Evolutionary conservation across 2,329 filamentous ascomycete genomes (phyloP).

Genomic region (Colletotrichum higginsianum): DNA sequence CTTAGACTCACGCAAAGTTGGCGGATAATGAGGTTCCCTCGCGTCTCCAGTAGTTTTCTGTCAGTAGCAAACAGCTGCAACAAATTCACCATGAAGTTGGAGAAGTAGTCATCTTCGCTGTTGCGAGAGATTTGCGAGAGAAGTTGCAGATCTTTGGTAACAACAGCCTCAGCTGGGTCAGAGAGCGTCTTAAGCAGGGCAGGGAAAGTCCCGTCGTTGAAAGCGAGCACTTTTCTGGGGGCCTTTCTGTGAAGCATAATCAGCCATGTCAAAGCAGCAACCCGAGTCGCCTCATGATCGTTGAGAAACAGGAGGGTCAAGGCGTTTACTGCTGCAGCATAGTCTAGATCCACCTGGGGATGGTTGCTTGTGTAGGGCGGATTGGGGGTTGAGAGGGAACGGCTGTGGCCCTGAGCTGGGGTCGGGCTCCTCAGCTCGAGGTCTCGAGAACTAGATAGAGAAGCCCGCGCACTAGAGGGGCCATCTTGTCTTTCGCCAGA

Average conservation of each 20-base stretch:
- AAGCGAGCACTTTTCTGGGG: conserved; percentile 91
- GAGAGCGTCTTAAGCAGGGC: conserved; percentile 96
- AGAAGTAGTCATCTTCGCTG: conserved; percentile 97
- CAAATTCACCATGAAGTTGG: conserved; percentile 97
- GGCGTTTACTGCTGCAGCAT: conserved; percentile 93
- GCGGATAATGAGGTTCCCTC: conserved; percentile 96
- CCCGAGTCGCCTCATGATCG: conserved; percentile 94
- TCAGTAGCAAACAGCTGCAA: conserved; percentile 97
- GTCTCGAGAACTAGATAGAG: conserved; percentile 68
- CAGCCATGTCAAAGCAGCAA: conserved; percentile 94
- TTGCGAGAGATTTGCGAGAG: conserved; percentile 97
- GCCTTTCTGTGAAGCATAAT: conserved; percentile 98
- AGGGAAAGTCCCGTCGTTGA: conserved; percentile 97
- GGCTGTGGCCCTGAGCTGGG: conserved; percentile 61
- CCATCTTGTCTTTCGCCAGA: conserved; percentile 63
- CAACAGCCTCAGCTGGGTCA: conserved; percentile 94
- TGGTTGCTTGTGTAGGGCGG: conserved; percentile 57
- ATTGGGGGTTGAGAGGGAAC: conserved; percentile 61
- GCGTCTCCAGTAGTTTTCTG: conserved; percentile 87
- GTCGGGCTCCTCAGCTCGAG: conserved; percentile 67
- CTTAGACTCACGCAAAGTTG: conserved; percentile 94
- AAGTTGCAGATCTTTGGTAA: conserved; percentile 93
- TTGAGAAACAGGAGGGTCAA: conserved; percentile 95
- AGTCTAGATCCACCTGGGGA: conserved; percentile 85
- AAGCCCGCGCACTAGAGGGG: conserved; percentile 65